Evolutionary conservation across 139 green algal species (phyloP), one percentile per base, ranked within the genome.

Genomic region (Chlamydomonas schloesseri): DNA sequence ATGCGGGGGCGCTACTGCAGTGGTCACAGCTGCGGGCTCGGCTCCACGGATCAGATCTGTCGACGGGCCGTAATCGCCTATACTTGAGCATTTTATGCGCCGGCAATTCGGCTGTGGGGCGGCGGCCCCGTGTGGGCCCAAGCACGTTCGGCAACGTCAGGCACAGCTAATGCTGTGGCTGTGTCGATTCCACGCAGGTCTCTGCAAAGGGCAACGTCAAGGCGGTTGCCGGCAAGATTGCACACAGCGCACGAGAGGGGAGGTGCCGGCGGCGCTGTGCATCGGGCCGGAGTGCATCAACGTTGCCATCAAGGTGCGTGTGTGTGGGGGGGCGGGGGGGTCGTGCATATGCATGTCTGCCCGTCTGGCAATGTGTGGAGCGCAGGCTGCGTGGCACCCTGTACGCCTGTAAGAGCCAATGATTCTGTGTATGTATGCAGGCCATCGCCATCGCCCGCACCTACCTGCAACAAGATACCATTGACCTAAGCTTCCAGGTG

Each of bases 231-330:
- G 90, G 90, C 34, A 93, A 93, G 81, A 77, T 93, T 28, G 88
- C 88, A 20, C 90, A 93, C 83, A 90, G 67, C 21, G 77, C 75
- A n/a, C 85, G 90, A 33, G 84, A 91, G 84, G 88, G n/a, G 78
- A 90, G 29, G 88, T 89, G 15, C 91, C 91, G 26, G 88, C 86
- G 13, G 88, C 90, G 24, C 78, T 94, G 9, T 88, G 84, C 42
- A 81, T 75, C 36, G 90, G 90, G 17, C 73, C 78, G 17, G 89
- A 81, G 15, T 91, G 89, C 80, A 88, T 94, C 62, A 94, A 94
- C 81, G 88, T 93, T 65, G 91, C 89, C 2, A 84, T 93, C 20
- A 94, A 94, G 76, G 76, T 83, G 58, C 1, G 34, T 31, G n/a
- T 2, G 65, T 17, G 62, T 31, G 26, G 62, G 3, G 14, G 62